A percentile compares a stretch with the other conserved stretches of the same genome.
phyloP scores from a whole-genome alignment of 805 yeast species.

The Starmerella gropengiesseri region DNA sequence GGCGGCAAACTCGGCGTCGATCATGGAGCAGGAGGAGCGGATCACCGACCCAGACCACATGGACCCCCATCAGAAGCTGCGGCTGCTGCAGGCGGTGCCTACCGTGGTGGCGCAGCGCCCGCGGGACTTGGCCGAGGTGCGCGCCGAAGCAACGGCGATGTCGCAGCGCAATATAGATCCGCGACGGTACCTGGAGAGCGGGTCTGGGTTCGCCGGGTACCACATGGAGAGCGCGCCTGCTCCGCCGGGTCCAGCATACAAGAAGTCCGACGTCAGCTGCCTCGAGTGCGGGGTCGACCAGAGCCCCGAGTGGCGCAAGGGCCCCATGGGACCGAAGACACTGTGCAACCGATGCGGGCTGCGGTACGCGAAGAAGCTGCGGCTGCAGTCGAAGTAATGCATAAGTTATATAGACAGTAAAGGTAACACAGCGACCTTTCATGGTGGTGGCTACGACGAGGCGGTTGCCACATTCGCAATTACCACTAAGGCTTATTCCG shows the following conservation, averaged over 20 bases:
- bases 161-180: constrained; percentile 6
- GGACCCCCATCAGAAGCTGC: constrained; percentile 20
- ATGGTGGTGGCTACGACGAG: too few relatives aligned
- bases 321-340: constrained; percentile 73
- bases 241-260: background rate
- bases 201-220: background rate
- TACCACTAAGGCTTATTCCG: too few relatives aligned
- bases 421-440: too few relatives aligned
- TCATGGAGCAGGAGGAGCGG: constrained; percentile 18
- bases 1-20: constrained; percentile 11
- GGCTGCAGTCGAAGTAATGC: constrained; percentile 11
- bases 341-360: constrained; percentile 90
- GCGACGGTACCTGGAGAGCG: background rate
- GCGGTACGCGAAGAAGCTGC: constrained; percentile 33
- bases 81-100: constrained; percentile 14
- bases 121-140: constrained; percentile 20
- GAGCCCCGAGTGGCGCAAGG: constrained; percentile 91
- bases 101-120: constrained; percentile 19
- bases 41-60: constrained; percentile 20
- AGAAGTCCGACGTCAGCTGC: constrained; percentile 31
- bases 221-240: background rate
- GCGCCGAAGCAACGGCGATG: constrained; percentile 15
- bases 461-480: too few relatives aligned
- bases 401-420: background rate
- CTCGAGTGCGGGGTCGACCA: constrained; percentile 61